Conservation (phyloP, 164 flowering plant genomes). For the Tetracentron sinense region DNA sequence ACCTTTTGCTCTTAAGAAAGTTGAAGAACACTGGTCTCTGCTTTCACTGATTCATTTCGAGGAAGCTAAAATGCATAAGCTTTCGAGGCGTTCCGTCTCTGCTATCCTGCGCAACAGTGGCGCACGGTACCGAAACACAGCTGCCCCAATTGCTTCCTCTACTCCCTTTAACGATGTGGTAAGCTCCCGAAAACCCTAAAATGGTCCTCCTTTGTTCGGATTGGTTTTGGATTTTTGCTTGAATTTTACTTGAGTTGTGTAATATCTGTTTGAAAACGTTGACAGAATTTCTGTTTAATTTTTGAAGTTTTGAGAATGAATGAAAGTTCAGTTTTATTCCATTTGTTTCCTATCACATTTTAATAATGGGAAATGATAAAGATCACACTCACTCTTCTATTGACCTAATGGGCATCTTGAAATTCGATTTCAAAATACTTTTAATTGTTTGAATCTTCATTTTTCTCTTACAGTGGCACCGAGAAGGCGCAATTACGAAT, state of each 20-base stretch:
- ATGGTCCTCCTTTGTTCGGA: not conserved
- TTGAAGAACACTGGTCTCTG: not conserved
- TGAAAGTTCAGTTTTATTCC: too few species aligned
- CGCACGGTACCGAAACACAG: constrained; percentile 27
- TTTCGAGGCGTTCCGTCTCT: constrained; percentile 50
- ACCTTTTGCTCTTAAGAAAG: too few species aligned
- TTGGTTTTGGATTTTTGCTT: not conserved
- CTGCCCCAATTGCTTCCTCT: constrained; percentile 28
- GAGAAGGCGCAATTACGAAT: too few species aligned
- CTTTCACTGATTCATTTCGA: not conserved
- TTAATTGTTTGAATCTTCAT: too few species aligned
- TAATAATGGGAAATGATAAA: too few species aligned
- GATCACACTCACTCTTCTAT: too few species aligned
- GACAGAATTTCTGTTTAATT: not conserved
- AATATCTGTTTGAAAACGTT: not conserved
- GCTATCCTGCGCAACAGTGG: constrained; percentile 35
- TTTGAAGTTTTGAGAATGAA: too few species aligned
- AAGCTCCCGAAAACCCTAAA: constrained; percentile 4
- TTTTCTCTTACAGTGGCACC: too few species aligned
- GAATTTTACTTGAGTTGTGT: not conserved
- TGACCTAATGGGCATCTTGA: too few species aligned
- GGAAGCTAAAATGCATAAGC: constrained; percentile 43
- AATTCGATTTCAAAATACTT: too few species aligned
- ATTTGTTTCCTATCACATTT: too few species aligned
- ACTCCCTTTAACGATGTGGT: constrained; percentile 29